A percentile compares a stretch with the other conserved stretches of the same genome.
These are phyloP conservation scores for Pyrenophora tritici-repentis DNA, from an alignment of 2,329 filamentous ascomycete genomes.

Conservation along the genomic window DNA sequence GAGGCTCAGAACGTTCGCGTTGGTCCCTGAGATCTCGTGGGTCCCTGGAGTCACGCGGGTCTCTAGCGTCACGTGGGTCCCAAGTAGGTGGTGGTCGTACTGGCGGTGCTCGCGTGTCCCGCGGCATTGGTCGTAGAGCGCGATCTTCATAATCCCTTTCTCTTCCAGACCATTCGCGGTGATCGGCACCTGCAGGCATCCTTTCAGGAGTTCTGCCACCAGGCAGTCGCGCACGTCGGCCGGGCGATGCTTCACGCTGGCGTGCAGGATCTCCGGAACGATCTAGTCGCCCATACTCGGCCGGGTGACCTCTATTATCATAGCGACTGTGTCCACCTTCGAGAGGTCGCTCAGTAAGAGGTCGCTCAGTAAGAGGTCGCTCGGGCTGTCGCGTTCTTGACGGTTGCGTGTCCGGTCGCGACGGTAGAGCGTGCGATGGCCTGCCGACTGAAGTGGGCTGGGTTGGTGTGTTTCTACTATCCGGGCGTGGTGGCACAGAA, in stretches of 20 bases:
- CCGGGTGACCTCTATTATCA: conserved; percentile 42
- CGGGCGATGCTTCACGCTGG: conserved; percentile 50
- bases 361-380: conserved; percentile 21
- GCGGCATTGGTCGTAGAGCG: conserved; percentile 38
- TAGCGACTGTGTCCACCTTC: conserved; percentile 37
- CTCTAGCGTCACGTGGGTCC: conserved; percentile 35
- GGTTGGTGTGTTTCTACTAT: conserved; percentile 35
- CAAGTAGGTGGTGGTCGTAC: conserved; percentile 30
- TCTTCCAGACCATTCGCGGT: conserved; percentile 39
- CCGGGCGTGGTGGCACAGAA: conserved; percentile 37
- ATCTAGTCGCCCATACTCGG: conserved; percentile 53
- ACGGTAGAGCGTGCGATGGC: conserved; percentile 56
- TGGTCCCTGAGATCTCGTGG: conserved; percentile 34
- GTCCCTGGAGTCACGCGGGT: conserved; percentile 25
- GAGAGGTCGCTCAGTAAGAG: conserved; percentile 34
- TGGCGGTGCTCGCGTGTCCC: conserved; percentile 37
- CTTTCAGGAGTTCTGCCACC: conserved; percentile 47
- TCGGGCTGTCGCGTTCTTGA: conserved; percentile 46
- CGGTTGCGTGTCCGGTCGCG: conserved; percentile 63
- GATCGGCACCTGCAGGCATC: conserved; percentile 27
- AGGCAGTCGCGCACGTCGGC: conserved; percentile 40
- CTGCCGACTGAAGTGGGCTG: conserved; percentile 35
- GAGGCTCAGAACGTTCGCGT: conserved; percentile 39
- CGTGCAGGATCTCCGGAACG: conserved; percentile 46
- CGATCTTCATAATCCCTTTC: conserved; percentile 48